Evolutionary conservation across 2,329 filamentous ascomycete species (phyloP), one percentile per base, ranked within the genome.

Genomic region (Aspergillus proliferans): DNA sequence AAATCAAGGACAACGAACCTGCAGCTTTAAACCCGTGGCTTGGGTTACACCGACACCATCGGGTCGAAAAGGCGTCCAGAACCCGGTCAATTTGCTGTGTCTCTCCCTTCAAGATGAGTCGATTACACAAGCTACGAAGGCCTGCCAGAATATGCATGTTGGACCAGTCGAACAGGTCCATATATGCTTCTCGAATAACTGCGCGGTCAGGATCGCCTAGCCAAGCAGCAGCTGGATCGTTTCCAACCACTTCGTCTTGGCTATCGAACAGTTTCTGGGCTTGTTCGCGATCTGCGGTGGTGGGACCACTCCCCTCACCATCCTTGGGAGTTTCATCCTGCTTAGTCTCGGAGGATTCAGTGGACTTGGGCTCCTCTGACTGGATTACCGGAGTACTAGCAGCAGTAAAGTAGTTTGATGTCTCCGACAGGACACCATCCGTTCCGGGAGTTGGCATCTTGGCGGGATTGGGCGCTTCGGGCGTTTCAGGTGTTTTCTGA

Each of bases 21-120:
- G 78, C 82, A 48, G 86, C 83, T 70, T 93, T 96, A 77, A 97
- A 98, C 12, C 92, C 91, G 69, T 98, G 90, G 40, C 84, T 86
- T 0, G 87, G 82, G 65, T 98, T 98, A 76, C 91, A 96, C 58
- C 87, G 82, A 66, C 89, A 95, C 93, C 93, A 98, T 52, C 92
- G 79, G 55, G 83, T 84, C 3, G 93, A 88, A 60, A 97, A 92
- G 18, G 87, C 86, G 60, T 94, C 88, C 54, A 98, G 73, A 51
- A 98, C 92, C 30, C 93, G 86, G 66, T 98, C 93, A 18, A 98
- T 88, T 68, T 98, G 92, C 70, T 98, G 93, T 2, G 91, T 95
- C 71, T 98, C 93, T 38, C 88, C 93, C 57, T 88, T 87, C 49
- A 98, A 77, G 4, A 93, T 78, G 21, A 97, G 76, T 28, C 88